Evolutionary conservation across 306 rosid genomes (phyloP).

Genomic region (Argentina anserina): DNA sequence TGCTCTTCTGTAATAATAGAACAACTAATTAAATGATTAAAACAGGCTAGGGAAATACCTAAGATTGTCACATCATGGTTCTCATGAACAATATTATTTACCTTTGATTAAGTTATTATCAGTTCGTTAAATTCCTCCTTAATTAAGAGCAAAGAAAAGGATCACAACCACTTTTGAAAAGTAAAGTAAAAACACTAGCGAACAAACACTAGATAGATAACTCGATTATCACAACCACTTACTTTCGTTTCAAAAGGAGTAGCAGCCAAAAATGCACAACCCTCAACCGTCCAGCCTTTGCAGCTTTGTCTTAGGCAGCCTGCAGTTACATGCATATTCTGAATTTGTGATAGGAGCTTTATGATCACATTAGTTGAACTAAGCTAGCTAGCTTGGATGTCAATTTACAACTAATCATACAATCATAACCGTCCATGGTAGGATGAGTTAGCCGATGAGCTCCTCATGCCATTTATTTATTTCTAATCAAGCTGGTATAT

Average conservation of each 20-base stretch:
- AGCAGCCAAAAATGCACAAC: neutral
- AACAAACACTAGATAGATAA: neutral
- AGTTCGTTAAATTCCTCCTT: neutral
- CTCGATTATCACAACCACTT: too few relatives aligned
- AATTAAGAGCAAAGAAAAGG: neutral
- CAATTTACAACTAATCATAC: neutral
- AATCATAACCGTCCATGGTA: too few relatives aligned
- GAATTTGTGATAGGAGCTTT: neutral
- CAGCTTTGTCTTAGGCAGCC: neutral
- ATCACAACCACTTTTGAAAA: neutral
- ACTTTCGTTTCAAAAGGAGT: neutral
- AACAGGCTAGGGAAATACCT: neutral
- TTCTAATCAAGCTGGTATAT: neutral
- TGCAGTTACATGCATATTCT: neutral
- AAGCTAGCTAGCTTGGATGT: too few relatives aligned
- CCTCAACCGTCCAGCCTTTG: neutral
- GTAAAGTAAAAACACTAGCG: constrained; percentile 3
- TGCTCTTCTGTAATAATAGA: neutral
- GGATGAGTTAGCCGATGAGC: too few relatives aligned
- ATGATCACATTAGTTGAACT: neutral
- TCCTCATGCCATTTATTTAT: too few relatives aligned
- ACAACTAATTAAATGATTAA: neutral
- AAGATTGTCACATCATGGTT: too few relatives aligned
- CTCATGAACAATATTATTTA: neutral
- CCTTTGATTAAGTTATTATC: neutral